Evolutionary conservation across 371 early-diverging fungal genomes (phyloP).

Genomic region (Mucor indicus): DNA sequence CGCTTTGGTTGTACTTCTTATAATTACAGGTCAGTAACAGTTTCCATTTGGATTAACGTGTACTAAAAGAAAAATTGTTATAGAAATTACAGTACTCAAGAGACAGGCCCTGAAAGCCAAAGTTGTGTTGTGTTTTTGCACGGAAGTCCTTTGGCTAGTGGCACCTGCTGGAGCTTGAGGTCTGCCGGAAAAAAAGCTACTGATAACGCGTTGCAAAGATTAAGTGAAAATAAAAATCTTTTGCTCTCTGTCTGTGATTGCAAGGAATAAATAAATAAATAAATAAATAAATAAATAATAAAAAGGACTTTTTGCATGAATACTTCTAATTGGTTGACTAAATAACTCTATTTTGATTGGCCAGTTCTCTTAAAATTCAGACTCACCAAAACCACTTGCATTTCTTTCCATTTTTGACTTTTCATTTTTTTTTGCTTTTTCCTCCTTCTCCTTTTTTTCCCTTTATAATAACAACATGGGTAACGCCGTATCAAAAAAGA

Average conservation of each 20-base stretch:
- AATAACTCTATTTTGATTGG: background rate
- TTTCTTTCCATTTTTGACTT: conserved; percentile 2
- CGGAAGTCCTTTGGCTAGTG: conserved; percentile 27
- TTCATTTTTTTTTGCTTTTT: conserved; percentile 7
- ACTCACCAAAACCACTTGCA: too few species aligned
- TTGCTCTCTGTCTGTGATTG: conserved; percentile 26
- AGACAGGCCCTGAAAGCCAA: conserved; percentile 15
- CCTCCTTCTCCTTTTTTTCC: conserved; percentile 11
- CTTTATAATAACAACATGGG: conserved; percentile 31
- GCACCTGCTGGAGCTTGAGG: conserved; percentile 33
- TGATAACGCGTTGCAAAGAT: conserved; percentile 19
- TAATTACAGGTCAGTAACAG: too few species aligned
- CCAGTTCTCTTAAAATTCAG: too few species aligned
- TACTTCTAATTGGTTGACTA: background rate
- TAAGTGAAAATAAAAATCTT: conserved; percentile 23
- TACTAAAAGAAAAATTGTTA: conserved; percentile 28
- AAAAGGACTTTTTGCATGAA: background rate
- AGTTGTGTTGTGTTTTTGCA: conserved; percentile 45
- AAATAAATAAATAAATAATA: too few species aligned
- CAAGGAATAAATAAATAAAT: background rate
- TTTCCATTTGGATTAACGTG: too few species aligned
- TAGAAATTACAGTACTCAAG: conserved; percentile 29
- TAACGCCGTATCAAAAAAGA: conserved; percentile 39
- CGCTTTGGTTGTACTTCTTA: conserved; percentile 42
- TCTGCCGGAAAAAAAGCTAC: conserved; percentile 44